Conservation (phyloP, 148 eudicot genomes). For the Arbutus unedo region DNA sequence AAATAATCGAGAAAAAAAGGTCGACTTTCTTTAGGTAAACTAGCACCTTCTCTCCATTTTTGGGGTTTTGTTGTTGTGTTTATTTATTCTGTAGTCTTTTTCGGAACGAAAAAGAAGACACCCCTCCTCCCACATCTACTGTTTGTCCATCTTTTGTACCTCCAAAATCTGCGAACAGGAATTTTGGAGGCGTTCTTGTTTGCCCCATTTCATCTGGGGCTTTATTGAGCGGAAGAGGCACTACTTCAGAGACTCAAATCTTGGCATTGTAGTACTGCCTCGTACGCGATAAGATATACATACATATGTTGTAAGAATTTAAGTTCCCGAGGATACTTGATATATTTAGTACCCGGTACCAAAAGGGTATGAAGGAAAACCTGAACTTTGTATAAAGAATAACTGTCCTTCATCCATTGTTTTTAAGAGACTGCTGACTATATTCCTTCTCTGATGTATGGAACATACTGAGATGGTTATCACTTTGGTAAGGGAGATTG, state of each 20-base stretch:
- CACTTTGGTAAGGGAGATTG: background rate
- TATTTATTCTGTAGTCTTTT: slow-evolving; percentile 29
- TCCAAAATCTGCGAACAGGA: slow-evolving; percentile 16
- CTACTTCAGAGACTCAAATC: slow-evolving; percentile 15
- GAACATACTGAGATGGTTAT: background rate
- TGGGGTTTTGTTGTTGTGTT: slow-evolving; percentile 27
- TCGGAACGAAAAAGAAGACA: slow-evolving; percentile 15
- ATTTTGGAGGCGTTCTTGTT: slow-evolving; percentile 24
- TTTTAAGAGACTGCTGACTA: slow-evolving; percentile 12
- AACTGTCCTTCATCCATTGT: slow-evolving; percentile 16
- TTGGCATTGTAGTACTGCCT: slow-evolving; percentile 19
- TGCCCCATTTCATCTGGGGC: slow-evolving; percentile 27
- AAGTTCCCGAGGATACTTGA: slow-evolving; percentile 16
- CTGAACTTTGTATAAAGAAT: slow-evolving; percentile 20
- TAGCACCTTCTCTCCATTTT: slow-evolving; percentile 27
- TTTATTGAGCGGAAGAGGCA: slow-evolving; percentile 18
- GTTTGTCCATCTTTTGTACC: background rate
- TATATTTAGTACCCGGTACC: slow-evolving; percentile 9
- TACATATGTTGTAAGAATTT: slow-evolving; percentile 22
- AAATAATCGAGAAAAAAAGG: slow-evolving; percentile 31
- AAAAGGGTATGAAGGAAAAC: slow-evolving; percentile 14
- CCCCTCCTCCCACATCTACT: slow-evolving; percentile 15
- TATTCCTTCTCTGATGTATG: background rate
- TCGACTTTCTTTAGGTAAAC: slow-evolving; percentile 15
- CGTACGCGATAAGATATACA: slow-evolving; percentile 15